Conservation (phyloP, 257 asterid genomes). For the Solanum paucissectum region DNA sequence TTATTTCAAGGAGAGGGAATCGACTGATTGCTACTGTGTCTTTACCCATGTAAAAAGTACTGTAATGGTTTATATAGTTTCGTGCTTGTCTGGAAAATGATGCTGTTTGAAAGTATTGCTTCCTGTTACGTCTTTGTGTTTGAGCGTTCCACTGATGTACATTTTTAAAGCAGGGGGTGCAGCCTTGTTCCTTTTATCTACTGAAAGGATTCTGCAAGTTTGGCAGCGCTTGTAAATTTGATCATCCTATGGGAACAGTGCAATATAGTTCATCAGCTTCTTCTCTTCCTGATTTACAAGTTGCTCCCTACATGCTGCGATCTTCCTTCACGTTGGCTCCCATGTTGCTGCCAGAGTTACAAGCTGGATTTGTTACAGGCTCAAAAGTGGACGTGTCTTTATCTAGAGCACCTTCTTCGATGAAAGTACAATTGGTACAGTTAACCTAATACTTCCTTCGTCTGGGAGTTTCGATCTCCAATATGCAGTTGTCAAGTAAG, state of each 20-base stretch:
- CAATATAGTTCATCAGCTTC: constrained; percentile 33
- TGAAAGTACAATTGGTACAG: constrained; percentile 19
- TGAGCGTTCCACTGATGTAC: background rate
- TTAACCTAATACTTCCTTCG: constrained; percentile 12
- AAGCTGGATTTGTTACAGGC: constrained; percentile 35
- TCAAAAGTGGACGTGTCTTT: constrained; percentile 10
- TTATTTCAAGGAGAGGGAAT: background rate
- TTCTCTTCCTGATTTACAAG: constrained; percentile 52
- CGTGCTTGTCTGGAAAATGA: background rate
- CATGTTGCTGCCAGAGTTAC: constrained; percentile 34
- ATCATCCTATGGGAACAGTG: constrained; percentile 55
- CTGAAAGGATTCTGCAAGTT: constrained; percentile 77
- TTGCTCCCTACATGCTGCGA: constrained; percentile 19
- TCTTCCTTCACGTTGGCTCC: constrained; percentile 17
- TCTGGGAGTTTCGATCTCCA: constrained; percentile 10
- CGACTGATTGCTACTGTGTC: background rate
- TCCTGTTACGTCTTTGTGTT: background rate
- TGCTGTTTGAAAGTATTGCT: background rate
- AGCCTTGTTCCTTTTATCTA: constrained; percentile 74
- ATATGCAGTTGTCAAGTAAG: constrained; percentile 9
- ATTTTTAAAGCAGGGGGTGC: constrained; percentile 48
- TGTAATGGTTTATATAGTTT: background rate
- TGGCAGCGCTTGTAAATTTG: constrained; percentile 71
- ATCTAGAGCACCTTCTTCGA: constrained; percentile 13
- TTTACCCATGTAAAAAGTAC: background rate